phyloP scores from a whole-genome alignment of 2,329 filamentous ascomycete genomes.

The Aspergillus sp. region DNA sequence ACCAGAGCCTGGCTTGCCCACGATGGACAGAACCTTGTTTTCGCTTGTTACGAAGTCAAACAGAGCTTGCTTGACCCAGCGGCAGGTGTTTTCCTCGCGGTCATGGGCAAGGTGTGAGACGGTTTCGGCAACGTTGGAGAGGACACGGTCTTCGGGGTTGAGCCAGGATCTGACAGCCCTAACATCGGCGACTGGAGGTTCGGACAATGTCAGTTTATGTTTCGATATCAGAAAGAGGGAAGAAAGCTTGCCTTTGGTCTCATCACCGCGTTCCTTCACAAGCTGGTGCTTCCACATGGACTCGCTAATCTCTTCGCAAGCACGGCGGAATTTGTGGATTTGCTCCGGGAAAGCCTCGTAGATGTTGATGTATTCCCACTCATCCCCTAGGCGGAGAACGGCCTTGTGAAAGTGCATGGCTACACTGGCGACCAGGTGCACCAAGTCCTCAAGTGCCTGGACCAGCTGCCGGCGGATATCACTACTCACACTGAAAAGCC shows the following conservation, averaged over 20 bases:
- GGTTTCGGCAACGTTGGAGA: conserved; percentile 47
- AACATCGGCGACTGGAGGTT: conserved; percentile 30
- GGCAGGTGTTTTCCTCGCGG: conserved; percentile 55
- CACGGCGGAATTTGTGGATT: conserved; percentile 39
- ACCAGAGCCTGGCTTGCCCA: conserved; percentile 41
- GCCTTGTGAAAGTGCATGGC: conserved; percentile 41
- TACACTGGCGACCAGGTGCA: conserved; percentile 34
- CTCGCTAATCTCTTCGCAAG: conserved; percentile 39
- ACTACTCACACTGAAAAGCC: conserved; percentile 49
- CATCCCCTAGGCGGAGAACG: conserved; percentile 16
- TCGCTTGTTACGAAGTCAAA: conserved; percentile 51
- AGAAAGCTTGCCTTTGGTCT: conserved; percentile 27
- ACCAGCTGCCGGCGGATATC: conserved; percentile 52
- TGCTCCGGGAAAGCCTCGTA: conserved; percentile 39
- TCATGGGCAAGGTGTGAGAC: conserved; percentile 44
- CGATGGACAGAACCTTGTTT: conserved; percentile 49
- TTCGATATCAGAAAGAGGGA: not conserved
- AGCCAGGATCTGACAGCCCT: conserved; percentile 43
- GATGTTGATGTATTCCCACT: conserved; percentile 36
- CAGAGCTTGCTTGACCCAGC: conserved; percentile 55
- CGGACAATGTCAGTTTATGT: not conserved
- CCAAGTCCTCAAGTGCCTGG: conserved; percentile 39
- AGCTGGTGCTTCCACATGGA: conserved; percentile 46
- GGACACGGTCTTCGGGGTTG: conserved; percentile 48
- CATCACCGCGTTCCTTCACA: conserved; percentile 32